Evolutionary conservation across 2,329 filamentous ascomycete species (phyloP).

Genomic region (Phyllosticta ampelicida): DNA sequence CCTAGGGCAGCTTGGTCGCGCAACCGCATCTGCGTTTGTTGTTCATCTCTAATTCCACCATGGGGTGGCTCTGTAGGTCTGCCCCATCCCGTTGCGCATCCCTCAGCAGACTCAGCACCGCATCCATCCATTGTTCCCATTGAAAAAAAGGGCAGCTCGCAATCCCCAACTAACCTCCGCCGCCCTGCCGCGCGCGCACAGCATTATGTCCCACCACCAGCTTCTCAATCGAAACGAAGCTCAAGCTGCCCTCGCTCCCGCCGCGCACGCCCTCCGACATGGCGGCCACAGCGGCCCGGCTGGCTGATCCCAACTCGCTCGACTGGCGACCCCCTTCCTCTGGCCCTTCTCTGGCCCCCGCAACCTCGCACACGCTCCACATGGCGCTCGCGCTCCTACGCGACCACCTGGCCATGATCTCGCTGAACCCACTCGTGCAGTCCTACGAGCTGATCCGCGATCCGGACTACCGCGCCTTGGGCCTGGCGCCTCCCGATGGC

Average conservation of each 20-base stretch:
- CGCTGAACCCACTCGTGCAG: background rate
- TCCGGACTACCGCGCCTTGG: background rate
- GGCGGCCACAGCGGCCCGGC: background rate
- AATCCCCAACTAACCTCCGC: too few relatives aligned
- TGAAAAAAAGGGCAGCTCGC: too few relatives aligned
- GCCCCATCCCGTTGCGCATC: too few relatives aligned
- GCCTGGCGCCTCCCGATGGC: background rate
- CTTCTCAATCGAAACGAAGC: background rate
- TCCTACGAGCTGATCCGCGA: background rate
- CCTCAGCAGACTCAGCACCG: too few relatives aligned
- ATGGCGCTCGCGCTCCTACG: background rate
- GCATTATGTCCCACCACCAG: too few relatives aligned
- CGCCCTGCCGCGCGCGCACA: too few relatives aligned
- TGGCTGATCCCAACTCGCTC: background rate
- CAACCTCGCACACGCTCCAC: background rate
- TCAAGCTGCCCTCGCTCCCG: background rate
- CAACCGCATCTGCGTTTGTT: too few relatives aligned
- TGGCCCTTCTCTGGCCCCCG: background rate
- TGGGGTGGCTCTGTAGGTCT: too few relatives aligned
- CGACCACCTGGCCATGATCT: slow-evolving; percentile 3
- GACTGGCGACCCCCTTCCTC: background rate
- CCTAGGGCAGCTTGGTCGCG: too few relatives aligned
- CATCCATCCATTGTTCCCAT: too few relatives aligned
- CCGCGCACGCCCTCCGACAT: background rate
- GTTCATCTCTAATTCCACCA: too few relatives aligned